Base-by-base conservation (phyloP, 202 grass and related monocot species). In the Panicum hallii region DNA sequence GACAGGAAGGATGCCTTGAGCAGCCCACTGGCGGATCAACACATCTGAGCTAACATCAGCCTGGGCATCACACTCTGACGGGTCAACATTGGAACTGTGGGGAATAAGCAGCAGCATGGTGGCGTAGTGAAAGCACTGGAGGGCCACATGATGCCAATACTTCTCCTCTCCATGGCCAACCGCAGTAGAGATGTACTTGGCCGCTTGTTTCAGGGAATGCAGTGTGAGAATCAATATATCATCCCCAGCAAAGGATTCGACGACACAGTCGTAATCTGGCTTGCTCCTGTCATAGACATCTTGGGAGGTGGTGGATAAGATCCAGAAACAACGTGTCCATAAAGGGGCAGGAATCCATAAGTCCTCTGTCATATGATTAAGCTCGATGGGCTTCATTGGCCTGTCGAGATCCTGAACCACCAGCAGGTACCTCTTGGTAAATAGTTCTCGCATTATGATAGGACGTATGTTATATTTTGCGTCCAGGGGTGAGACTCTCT, bases 291-390 rank as follows among this genome's bases (percentile, higher is more conserved):
- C 1, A 2, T 14, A 84, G 3, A 11, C 75, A 44, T 69, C 3
- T 10, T 1, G 7, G 0, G 50, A 80, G 0, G 69, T 69, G 32
- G 43, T 22, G 1, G 76, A 75, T 13, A 88, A 10, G 1, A 44
- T 0, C 81, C 67, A 84, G 0, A 0, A 0, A 63, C 82, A 79
- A 0, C 0, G 0, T 20, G 0, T 0, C 47, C 12, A 83, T 0
- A 0, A 0, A 0, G 7, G 3, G 10, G 4, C 10, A 73, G 57
- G 66, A 83, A 88, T 26, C 4, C 57, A 43, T 0, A 2, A 2
- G 3, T 2, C 2, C 2, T 9, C 0, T 14, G 19, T 11, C 0
- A 79, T 28, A 56, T 0, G 2, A 0, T 0, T 0, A 6, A 4
- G 0, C 0, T 17, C 0, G 42, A 46, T 78, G 56, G 17, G 1